Evolutionary conservation across 352 stramenopile species (phyloP), one percentile per base, ranked within the genome.

Genomic region (Pilasporangium apinafurcum): DNA sequence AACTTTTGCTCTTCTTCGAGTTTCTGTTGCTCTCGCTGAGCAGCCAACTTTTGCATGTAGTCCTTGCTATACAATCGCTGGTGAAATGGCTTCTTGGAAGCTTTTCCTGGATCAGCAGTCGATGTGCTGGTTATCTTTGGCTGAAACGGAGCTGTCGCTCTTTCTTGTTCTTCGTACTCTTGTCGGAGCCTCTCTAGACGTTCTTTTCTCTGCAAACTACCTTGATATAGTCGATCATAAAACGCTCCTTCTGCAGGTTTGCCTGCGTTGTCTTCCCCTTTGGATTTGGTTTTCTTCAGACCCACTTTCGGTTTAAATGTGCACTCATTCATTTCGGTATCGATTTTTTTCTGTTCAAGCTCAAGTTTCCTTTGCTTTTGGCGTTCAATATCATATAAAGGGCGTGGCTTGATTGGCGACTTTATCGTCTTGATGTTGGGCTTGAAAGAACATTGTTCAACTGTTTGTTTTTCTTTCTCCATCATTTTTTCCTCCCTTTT

Each of bases 21-120:
- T 30, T 80, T 81, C 34, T 76, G 77, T 41, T 86, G 77, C 49
- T 92, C 77, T 8, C 80, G 68, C 6, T 86, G 68, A 0, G 69
- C 62, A 26, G 65, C 61, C 20, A 87, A 47, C 24, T 74, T 78
- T 22, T 86, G 77, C 54, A 84, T 48, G 31, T 89, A 56, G 29
- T 90, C 80, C 24, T 90, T 92, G 56, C 69, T 83, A 45, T 81
- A 92, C 20, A 92, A 44, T 7, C 80, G 62, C 25, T 87, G 68
- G 43, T 90, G 66, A 31, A 92, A 90, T 12, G 80, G 77, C 27
- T 90, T 54, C 35, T 70, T 83, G 8, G 44, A 47, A 18, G 51
- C 21, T 4, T 51, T 40, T 21, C 60, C 61, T 2, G 17, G 37
- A 6, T 48, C 33, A 0, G 28, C 29, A 13, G 26, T 16, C 6